Conservation (phyloP, 805 yeast species). For the Wickerhamiella parazyma region DNA sequence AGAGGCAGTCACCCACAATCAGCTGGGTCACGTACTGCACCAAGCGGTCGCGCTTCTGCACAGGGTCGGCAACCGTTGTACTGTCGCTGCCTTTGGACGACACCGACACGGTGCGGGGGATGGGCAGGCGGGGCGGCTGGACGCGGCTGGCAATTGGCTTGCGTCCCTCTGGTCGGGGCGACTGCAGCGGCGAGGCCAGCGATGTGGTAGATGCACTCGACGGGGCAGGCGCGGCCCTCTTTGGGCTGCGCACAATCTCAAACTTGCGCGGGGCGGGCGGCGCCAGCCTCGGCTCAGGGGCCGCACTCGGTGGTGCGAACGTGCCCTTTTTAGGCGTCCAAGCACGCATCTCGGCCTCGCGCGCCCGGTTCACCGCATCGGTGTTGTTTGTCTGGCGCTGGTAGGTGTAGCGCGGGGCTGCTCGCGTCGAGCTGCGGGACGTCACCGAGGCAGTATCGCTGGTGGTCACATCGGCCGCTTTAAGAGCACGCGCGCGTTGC, state of each 20-base stretch:
- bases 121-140: too few species aligned
- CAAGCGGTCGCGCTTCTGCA: constrained; percentile 22
- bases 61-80: constrained; percentile 3
- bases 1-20: constrained; percentile 81
- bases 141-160: too few species aligned
- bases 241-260: constrained; percentile 2
- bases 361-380: constrained; percentile 5
- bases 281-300: background rate
- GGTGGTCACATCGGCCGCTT: too few species aligned
- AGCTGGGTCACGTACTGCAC: constrained; percentile 82
- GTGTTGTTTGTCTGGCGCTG: constrained; percentile 2
- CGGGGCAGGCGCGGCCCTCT: too few species aligned
- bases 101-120: background rate
- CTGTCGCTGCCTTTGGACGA: constrained; percentile 1
- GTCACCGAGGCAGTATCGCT: background rate
- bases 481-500: background rate
- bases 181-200: too few species aligned
- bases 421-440: too few species aligned
- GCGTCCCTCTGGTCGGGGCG: too few species aligned
- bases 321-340: background rate
- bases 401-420: background rate
- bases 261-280: constrained; percentile 1
- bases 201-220: too few species aligned
- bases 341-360: constrained; percentile 3
- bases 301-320: background rate